phyloP scores from a whole-genome alignment of 441 rosid genomes.

The Populus tomentosa region DNA sequence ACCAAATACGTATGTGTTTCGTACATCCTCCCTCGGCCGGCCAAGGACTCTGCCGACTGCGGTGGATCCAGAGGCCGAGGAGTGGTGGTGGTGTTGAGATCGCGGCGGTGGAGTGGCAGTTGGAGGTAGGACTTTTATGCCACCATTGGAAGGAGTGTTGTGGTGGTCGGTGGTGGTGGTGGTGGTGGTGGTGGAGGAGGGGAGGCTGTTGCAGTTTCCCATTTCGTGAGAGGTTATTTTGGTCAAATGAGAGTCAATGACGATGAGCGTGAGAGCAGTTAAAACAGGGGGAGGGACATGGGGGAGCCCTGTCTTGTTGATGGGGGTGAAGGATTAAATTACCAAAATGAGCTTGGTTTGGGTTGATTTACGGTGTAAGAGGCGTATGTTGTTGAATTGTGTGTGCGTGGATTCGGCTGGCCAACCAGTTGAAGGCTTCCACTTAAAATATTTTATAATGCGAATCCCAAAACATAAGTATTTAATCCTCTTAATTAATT shows the following conservation, averaged over 20 bases:
- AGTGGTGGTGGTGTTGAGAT: conserved; percentile 18
- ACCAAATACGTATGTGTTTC: conserved; percentile 28
- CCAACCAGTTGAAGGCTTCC: background rate
- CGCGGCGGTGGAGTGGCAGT: conserved; percentile 16
- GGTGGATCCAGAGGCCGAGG: conserved; percentile 13
- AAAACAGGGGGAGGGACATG: background rate
- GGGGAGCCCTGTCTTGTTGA: too few species aligned
- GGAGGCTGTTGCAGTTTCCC: conserved; percentile 71
- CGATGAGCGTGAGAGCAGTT: background rate
- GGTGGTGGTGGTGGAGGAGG: conserved; percentile 17
- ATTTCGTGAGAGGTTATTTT: conserved; percentile 14
- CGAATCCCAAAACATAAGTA: background rate
- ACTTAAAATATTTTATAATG: background rate
- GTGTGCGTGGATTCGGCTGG: background rate
- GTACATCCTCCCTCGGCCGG: conserved; percentile 82
- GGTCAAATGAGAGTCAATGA: conserved; percentile 15
- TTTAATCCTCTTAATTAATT: background rate
- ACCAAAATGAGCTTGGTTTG: conserved; percentile 5
- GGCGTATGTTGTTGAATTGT: background rate
- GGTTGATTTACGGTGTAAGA: background rate
- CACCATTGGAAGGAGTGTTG: conserved; percentile 23
- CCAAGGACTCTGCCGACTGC: conserved; percentile 65
- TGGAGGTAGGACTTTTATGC: conserved; percentile 26
- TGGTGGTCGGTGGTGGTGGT: conserved; percentile 7
- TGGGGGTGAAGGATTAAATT: background rate